Evolutionary conservation across 768 basidiomycete genomes (phyloP).

Genomic region (Gloeopeniophorella convolvens): DNA sequence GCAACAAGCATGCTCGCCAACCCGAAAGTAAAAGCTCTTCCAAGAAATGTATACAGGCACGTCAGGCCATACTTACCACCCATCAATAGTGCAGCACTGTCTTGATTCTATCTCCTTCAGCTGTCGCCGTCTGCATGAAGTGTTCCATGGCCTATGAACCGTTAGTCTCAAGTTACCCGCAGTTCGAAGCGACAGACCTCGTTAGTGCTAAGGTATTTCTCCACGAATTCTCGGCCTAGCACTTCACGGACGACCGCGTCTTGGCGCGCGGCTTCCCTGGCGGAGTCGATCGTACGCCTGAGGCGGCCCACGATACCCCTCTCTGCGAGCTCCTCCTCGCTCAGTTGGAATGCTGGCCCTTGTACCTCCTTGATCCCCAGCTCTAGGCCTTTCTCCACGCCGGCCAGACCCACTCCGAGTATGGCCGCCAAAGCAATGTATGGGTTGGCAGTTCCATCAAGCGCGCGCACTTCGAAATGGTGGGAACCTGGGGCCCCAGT

Average conservation of each 20-base stretch:
- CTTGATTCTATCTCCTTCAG: neutral
- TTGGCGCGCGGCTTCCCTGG: constrained; percentile 34
- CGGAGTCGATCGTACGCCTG: constrained; percentile 44
- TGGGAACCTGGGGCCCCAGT: constrained; percentile 39
- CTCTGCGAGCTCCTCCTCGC: constrained; percentile 35
- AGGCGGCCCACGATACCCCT: constrained; percentile 47
- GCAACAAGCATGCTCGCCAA: too few relatives aligned
- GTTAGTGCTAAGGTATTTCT: constrained; percentile 43
- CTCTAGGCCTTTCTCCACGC: constrained; percentile 35
- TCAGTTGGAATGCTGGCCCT: constrained; percentile 37
- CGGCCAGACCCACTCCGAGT: constrained; percentile 47
- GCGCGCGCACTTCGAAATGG: constrained; percentile 55
- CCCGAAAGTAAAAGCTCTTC: too few relatives aligned
- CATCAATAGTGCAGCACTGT: constrained; percentile 14
- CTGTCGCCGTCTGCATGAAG: neutral
- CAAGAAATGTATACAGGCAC: too few relatives aligned
- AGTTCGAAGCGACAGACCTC: constrained; percentile 29
- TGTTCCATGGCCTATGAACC: constrained; percentile 14
- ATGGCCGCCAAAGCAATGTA: constrained; percentile 54
- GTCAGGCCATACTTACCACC: too few relatives aligned
- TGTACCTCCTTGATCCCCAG: constrained; percentile 36
- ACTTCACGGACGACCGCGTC: constrained; percentile 33
- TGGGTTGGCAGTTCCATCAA: constrained; percentile 62
- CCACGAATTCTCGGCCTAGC: constrained; percentile 42
- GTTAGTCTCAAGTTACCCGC: neutral